A percentile compares a stretch with the other conserved stretches of the same genome.
Evolutionary conservation across 192 early-diverging fungal species (phyloP).

Genomic region (Entophlyctis luteolus): DNA sequence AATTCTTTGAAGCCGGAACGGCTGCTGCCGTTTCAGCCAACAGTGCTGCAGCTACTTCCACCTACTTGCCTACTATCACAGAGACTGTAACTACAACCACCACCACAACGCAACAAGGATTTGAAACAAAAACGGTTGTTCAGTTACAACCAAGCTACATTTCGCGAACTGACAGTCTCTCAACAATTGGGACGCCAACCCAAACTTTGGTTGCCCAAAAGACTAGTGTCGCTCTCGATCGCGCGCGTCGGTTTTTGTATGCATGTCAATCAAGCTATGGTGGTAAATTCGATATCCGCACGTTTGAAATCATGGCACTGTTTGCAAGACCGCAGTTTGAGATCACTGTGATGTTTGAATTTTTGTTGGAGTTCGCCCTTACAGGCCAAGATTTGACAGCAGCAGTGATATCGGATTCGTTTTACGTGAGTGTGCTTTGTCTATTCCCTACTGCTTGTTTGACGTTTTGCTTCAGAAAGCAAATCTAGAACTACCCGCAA

Average conservation of each 20-base stretch:
- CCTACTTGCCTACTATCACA: too few relatives aligned
- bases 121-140: too few relatives aligned
- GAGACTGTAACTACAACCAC: neutral
- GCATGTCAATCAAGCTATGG: neutral
- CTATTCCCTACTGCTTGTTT: too few relatives aligned
- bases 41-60: too few relatives aligned
- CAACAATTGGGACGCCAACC: too few relatives aligned
- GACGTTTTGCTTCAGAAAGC: too few relatives aligned
- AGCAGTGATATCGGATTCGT: neutral
- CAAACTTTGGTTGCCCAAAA: too few relatives aligned
- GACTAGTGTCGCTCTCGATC: too few relatives aligned
- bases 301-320: constrained; percentile 9
- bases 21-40: neutral
- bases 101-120: neutral
- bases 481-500: neutral
- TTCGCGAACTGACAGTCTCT: too few relatives aligned
- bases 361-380: neutral
- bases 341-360: constrained; percentile 5
- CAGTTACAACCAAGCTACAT: too few relatives aligned
- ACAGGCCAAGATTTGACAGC: neutral
- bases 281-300: constrained; percentile 15
- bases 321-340: constrained; percentile 11
- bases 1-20: neutral
- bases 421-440: too few relatives aligned
- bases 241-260: constrained; percentile 5